These are phyloP conservation scores for Sporothrix dimorphospora DNA, from an alignment of 2,329 filamentous ascomycete species.

Conservation along the genomic window DNA sequence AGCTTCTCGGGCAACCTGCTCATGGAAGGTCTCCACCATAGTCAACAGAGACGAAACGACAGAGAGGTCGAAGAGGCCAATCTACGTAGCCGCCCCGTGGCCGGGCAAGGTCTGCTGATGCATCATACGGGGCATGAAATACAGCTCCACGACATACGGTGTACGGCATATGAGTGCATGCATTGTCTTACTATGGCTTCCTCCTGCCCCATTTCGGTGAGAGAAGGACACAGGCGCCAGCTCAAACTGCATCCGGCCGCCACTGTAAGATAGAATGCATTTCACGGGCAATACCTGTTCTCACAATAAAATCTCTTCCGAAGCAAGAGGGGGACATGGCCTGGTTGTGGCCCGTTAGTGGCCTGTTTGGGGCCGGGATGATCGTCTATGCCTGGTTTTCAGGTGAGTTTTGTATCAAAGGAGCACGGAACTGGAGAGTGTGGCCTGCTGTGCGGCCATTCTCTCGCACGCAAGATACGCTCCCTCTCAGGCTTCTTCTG, in stretches of 20 bases:
- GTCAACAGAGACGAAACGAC: not conserved
- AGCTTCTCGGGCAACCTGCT: not conserved
- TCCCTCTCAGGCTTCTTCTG: not conserved
- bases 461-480: not conserved
- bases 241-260: not conserved
- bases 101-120: not conserved
- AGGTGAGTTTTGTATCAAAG: conserved; percentile 13
- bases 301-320: not conserved
- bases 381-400: not conserved
- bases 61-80: not conserved
- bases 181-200: not conserved
- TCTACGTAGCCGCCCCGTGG: conserved; percentile 19
- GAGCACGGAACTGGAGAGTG: not conserved
- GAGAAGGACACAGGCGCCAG: not conserved
- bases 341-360: not conserved
- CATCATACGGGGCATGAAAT: not conserved
- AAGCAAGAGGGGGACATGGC: not conserved
- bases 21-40: not conserved
- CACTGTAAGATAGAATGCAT: not conserved
- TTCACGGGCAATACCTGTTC: not conserved
- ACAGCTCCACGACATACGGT: not conserved
- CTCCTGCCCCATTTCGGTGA: not conserved
- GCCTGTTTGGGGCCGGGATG: conserved; percentile 22
- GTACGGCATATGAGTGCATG: not conserved
- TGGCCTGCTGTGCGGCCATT: not conserved